Base-by-base conservation (phyloP, 768 basidiomycete genomes). In the Gelatoporia subvermispora region DNA sequence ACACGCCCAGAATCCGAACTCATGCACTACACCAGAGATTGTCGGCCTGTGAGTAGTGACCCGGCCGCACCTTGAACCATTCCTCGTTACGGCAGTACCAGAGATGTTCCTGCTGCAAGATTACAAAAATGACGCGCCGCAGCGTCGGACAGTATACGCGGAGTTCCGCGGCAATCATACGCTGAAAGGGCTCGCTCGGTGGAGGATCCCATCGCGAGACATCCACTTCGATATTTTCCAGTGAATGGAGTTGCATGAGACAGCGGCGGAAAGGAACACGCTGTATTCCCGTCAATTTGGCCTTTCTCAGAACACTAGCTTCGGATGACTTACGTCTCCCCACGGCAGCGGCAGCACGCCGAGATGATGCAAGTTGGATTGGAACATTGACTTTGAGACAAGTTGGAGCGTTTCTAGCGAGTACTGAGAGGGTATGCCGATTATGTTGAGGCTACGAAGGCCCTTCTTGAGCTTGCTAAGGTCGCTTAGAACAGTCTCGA, bases 201-300 rank as follows among this genome's bases (percentile, higher is more conserved):
- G 56, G 57, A 15, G 69, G 66, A 15, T 51, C 43, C 72, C 70
- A 74, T 25, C 56, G 53, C 34, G 64, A 54, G 28, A 72, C 47
- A 41, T 72, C 69, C 35, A 73, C 51, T 56, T 72, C 71, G 44
- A 75, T 56, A 46, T 56, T 53, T 37, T 59, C 59, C 37, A 75
- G 64, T 21, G 64, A 57, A 45, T 47, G 55, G 55, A 75, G 59
- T 15, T 59, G 54, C 59, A 67, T 64, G 25, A 75, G 54, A 17
- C 57, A 59, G 3, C 55, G 59, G 44, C 72, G 65, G 46, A 75
- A 56, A 39, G 55, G 53, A 52, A 54, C 56, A 39, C 64, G 68
- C 68, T 73, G 54, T 7, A 31, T 31, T 5, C 28, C 28, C 3
- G 41, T 35, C n/a, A 36, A 43, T 22, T 22, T 35, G 42, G 16